phyloP scores from a whole-genome alignment of 306 rosid genomes.

The Styphnolobium japonicum region DNA sequence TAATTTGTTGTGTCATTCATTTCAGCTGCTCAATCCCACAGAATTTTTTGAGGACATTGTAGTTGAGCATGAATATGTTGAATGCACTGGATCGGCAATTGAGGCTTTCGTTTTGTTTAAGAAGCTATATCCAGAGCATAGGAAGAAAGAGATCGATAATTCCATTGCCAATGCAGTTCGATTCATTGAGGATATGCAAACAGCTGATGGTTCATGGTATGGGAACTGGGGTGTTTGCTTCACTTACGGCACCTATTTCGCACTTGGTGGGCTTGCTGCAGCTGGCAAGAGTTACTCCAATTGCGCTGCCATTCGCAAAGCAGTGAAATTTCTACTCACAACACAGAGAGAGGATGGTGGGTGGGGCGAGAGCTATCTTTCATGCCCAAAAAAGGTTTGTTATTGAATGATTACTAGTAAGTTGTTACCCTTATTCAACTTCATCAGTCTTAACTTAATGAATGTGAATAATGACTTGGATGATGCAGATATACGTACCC shows the following conservation, averaged over 20 bases:
- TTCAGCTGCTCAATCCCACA: constrained; percentile 10
- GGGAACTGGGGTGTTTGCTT: constrained; percentile 47
- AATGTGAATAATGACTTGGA: neutral
- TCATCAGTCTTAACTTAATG: neutral
- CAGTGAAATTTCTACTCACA: constrained; percentile 22
- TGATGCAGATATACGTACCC: constrained; percentile 28
- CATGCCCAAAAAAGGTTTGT: constrained; percentile 28
- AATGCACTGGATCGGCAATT: constrained; percentile 26
- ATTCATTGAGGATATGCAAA: neutral
- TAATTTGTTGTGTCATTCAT: neutral
- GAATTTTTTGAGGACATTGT: neutral
- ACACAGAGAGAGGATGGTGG: constrained; percentile 40
- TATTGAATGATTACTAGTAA: too few relatives aligned
- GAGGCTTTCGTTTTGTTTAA: neutral
- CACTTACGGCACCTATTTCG: constrained; percentile 40
- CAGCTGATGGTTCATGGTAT: constrained; percentile 16
- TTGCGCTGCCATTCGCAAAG: constrained; percentile 32
- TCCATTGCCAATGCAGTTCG: neutral
- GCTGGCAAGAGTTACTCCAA: constrained; percentile 30
- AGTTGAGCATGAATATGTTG: constrained; percentile 15
- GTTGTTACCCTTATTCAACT: too few relatives aligned
- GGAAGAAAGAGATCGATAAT: constrained; percentile 9
- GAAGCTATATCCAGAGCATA: neutral
- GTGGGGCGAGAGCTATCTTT: constrained; percentile 50
- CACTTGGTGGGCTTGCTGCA: constrained; percentile 31